phyloP scores from a whole-genome alignment of 2,329 filamentous ascomycete species.

The Pestalotiopsis sp. region DNA sequence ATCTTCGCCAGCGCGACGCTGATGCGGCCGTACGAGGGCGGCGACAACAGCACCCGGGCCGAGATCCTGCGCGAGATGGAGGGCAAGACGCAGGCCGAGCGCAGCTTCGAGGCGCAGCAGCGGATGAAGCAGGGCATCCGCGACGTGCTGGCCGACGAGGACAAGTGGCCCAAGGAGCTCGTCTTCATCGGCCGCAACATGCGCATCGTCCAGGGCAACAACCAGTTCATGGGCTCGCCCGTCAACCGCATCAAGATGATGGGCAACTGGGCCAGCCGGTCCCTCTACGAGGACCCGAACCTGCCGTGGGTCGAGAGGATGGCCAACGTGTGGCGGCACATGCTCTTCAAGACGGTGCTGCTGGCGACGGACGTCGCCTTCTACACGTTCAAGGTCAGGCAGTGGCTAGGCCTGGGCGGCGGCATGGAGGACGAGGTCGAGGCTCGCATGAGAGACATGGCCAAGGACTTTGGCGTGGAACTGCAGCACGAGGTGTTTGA shows the following conservation, averaged over 20 bases:
- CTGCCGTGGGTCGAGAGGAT: slow-evolving; percentile 65
- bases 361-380: slow-evolving; percentile 79
- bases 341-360: slow-evolving; percentile 81
- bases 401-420: slow-evolving; percentile 74
- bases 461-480: slow-evolving; percentile 89
- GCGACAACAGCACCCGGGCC: slow-evolving; percentile 68
- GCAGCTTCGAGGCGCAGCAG: slow-evolving; percentile 88
- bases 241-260: slow-evolving; percentile 95
- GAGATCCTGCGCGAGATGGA: slow-evolving; percentile 68
- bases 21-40: slow-evolving; percentile 88
- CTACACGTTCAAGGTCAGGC: slow-evolving; percentile 76
- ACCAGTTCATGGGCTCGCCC: slow-evolving; percentile 85
- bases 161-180: slow-evolving; percentile 86
- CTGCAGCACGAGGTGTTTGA: slow-evolving; percentile 88
- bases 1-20: slow-evolving; percentile 90
- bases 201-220: slow-evolving; percentile 91
- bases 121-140: slow-evolving; percentile 71
- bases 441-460: slow-evolving; percentile 81
- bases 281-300: slow-evolving; percentile 75
- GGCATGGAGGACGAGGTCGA: slow-evolving; percentile 97
- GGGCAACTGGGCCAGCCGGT: slow-evolving; percentile 83
- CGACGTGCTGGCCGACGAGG: slow-evolving; percentile 79
- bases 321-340: slow-evolving; percentile 72
- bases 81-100: slow-evolving; percentile 63
- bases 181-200: slow-evolving; percentile 92